Evolutionary conservation across 148 eudicot species (phyloP).

Genomic region (Polygonum aviculare): DNA sequence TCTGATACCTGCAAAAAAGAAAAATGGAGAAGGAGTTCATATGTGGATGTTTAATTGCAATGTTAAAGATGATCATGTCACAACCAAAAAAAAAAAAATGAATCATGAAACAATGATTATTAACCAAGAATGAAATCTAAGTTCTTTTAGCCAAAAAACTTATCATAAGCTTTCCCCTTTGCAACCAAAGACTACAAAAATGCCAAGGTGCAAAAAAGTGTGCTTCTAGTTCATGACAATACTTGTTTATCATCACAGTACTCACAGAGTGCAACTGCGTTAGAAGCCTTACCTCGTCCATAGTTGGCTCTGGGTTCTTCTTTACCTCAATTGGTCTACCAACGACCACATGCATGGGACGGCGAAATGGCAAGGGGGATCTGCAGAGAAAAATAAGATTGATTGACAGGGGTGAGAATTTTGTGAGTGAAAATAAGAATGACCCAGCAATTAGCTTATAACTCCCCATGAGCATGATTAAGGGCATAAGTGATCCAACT

Average conservation of each 20-base stretch:
- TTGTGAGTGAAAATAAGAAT: neutral
- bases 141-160: neutral
- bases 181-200: neutral
- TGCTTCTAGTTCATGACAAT: neutral
- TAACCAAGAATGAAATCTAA: neutral
- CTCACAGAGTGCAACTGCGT: neutral
- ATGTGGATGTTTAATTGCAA: too few species aligned
- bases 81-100: neutral
- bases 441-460: neutral
- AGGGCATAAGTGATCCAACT: neutral
- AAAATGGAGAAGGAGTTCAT: neutral
- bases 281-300: conserved; percentile 59
- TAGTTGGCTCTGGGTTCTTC: conserved; percentile 53
- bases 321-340: conserved; percentile 71
- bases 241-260: neutral
- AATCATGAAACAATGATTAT: neutral
- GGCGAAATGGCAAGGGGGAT: conserved; percentile 54
- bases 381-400: conserved; percentile 33
- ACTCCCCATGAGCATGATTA: neutral
- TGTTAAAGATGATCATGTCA: neutral
- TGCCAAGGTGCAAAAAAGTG: neutral
- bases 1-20: conserved; percentile 36
- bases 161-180: neutral
- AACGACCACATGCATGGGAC: conserved; percentile 78
- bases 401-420: neutral